Evolutionary conservation across 83 land plant genomes (phyloP), one percentile per base, ranked within the genome.

Genomic region (Diphasiastrum complanatum): DNA sequence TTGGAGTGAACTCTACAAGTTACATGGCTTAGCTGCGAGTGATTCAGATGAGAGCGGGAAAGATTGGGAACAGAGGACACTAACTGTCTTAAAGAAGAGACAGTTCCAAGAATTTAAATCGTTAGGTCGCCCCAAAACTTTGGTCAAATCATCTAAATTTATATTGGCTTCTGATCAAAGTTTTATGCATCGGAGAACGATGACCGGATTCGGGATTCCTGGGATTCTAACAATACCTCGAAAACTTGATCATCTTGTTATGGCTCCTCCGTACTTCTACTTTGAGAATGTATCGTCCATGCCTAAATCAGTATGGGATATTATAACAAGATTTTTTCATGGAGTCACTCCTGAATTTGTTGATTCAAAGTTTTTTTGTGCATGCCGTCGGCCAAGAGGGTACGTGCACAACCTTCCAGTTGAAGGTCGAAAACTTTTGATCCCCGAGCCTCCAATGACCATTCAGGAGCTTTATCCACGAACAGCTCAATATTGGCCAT

Each of bases 401-500:
- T 91, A 91, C 57, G 47, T 91, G 19, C 97, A 91, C 73, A 91
- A 91, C 66, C 81, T 91, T 22, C 97, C 97, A 10, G 40, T 69
- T 1, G 73, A 73, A 25, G 73, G 75, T 10, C 76, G 90, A 46
- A 64, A 33, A 48, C 65, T 63, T 45, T 57, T 87, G 26, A 24
- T 47, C 20, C 78, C 83, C 11, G 36, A 47, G 33, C 70, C 86
- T 34, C 81, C 89, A 0, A 72, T 79, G 81, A 82, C 81, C 3
- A 82, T 91, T 40, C 33, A 60, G 51, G 90, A 80, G 47, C 74
- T 81, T 2, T 57, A 84, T 35, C 97, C 95, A 4, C 75, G 76
- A 11, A 75, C 79, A n/a, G 53, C 51, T 14, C 60, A 64, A 43
- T 87, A 75, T 73, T 84, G 93, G 89, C 97, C 97, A 19, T 63